Conservation (phyloP, 306 rosid genomes). For the Arachis stenosperma region DNA sequence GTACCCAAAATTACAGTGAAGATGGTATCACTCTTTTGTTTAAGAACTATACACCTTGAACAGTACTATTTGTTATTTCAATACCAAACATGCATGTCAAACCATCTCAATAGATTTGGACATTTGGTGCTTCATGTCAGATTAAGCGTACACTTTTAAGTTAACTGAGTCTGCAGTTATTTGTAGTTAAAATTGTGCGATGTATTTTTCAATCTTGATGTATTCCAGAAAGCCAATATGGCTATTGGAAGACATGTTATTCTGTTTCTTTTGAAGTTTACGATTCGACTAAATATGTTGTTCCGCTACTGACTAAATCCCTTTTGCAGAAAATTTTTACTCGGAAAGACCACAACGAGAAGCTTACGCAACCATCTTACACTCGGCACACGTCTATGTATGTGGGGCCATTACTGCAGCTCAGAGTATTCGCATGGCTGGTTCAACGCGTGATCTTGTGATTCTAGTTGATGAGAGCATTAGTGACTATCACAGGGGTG, state of each 20-base stretch:
- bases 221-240: slow-evolving; percentile 12
- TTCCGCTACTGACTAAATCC: slow-evolving; percentile 35
- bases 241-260: slow-evolving; percentile 30
- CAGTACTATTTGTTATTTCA: slow-evolving; percentile 15
- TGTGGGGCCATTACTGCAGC: slow-evolving; percentile 91
- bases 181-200: background rate
- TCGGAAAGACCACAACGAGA: slow-evolving; percentile 66
- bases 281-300: slow-evolving; percentile 23
- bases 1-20: background rate
- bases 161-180: background rate
- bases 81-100: background rate
- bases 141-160: slow-evolving; percentile 5
- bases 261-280: slow-evolving; percentile 15
- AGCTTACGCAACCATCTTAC: slow-evolving; percentile 93
- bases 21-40: slow-evolving; percentile 6
- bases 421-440: slow-evolving; percentile 89
- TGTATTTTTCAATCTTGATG: slow-evolving; percentile 11
- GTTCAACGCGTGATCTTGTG: slow-evolving; percentile 86
- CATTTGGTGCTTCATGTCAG: background rate
- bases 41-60: slow-evolving; percentile 5
- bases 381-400: slow-evolving; percentile 82
- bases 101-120: slow-evolving; percentile 13
- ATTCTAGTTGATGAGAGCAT: slow-evolving; percentile 85
- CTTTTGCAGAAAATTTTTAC: slow-evolving; percentile 64
- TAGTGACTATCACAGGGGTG: slow-evolving; percentile 70